Evolutionary conservation across 495 filamentous ascomycete genomes (phyloP).

Genomic region (Penicillium steckii): DNA sequence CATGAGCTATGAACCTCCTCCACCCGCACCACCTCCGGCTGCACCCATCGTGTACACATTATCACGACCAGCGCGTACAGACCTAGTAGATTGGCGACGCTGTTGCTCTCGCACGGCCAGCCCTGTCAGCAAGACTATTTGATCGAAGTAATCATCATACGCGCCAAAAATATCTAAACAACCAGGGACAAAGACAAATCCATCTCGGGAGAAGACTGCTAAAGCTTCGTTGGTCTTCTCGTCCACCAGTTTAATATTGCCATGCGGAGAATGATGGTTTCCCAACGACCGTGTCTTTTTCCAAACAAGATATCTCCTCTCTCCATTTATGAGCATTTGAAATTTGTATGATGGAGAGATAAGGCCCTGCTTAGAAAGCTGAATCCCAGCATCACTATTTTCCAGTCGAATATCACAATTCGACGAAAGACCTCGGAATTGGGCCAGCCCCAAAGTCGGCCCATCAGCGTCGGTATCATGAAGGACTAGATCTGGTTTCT

Average conservation of each 20-base stretch:
- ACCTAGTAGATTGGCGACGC: conserved; percentile 5
- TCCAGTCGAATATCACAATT: conserved; percentile 11
- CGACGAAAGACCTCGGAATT: conserved; percentile 7
- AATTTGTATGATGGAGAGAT: conserved; percentile 8
- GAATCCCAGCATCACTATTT: not conserved
- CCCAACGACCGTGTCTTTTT: conserved; percentile 18
- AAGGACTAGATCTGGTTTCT: conserved; percentile 6
- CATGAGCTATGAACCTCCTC: no score
- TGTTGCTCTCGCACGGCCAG: conserved; percentile 12
- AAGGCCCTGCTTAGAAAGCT: conserved; percentile 8
- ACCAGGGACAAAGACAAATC: conserved; percentile 6
- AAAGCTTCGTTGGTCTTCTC: conserved; percentile 6
- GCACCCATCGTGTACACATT: conserved; percentile 4
- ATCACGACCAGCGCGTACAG: conserved; percentile 4
- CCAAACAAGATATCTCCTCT: conserved; percentile 1
- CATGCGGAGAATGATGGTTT: not conserved
- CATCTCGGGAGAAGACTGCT: conserved; percentile 14
- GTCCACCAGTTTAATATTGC: conserved; percentile 12
- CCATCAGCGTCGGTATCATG: conserved; percentile 3
- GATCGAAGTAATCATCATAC: conserved; percentile 10
- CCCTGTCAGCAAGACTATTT: conserved; percentile 9
- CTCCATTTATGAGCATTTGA: not conserved
- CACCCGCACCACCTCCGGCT: not conserved
- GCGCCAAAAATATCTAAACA: conserved; percentile 10
- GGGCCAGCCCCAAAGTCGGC: conserved; percentile 2